Base-by-base conservation (phyloP, 2,329 filamentous ascomycete species). In the Alternaria ethzedia region DNA sequence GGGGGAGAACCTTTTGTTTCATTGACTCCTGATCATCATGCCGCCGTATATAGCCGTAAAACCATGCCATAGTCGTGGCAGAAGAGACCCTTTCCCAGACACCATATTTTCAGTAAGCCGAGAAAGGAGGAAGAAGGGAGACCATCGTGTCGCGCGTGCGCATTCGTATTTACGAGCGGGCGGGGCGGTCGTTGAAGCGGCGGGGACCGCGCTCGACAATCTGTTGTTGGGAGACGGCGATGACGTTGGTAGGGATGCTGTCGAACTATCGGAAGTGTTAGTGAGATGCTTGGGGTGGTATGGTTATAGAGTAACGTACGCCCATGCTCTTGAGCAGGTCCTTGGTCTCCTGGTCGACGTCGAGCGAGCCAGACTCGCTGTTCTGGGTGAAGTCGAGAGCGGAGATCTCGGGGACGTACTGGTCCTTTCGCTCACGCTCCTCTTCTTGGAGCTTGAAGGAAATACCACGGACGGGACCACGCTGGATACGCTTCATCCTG, bases 401-500 rank as follows among this genome's bases (percentile, higher is more conserved):
- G 67, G 96, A 99, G 78, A 99, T 89, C 87, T 99, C 96, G 81
- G 96, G 96, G 74, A 99, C 96, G 88, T 97, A 99, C 89, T 99
- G 96, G 88, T 99, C 96, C 92, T 99, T 99, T 84, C 96, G 92
- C 88, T 99, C 96, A 89, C 96, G 93, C 91, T 99, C 96, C 89
- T 99, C 96, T 88, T 99, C 96, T 88, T 99, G 96, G 68, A 99
- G 93, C 90, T 99, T 99, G 94, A 99, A 99, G 85, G 96, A 99
- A 87, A 99, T 99, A 88, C 96, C 96, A 80, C 96, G 96, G 85
- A 99, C 96, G 74, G 96, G 96, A 74, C 96, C 96, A 84, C 96
- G 94, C 89, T 98, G 96, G 80, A 99, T 99, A 86, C 96, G 96
- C 91, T 98, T 98, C 96, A 99, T 99, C 86, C 96, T 84, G 83